Evolutionary conservation across 805 yeast genomes (phyloP), one percentile per base, ranked within the genome.

Genomic region (Barnettozyma populi): DNA sequence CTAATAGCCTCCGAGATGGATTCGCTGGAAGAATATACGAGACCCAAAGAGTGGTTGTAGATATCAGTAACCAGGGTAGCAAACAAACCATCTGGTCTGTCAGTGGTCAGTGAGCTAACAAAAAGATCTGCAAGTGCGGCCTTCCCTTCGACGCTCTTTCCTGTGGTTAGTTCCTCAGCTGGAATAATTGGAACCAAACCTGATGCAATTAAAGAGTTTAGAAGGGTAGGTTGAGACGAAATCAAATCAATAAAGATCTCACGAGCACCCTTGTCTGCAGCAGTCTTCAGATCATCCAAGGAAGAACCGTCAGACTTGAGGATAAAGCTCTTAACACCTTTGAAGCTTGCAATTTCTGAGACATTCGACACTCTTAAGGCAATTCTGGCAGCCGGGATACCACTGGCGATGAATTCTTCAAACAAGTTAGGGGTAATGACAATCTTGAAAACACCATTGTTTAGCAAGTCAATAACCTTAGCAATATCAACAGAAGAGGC

Each of bases 1-100:
- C 79, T 79, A 56, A 94, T 78, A 11, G 98, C 94, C 58, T 86
- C 90, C 39, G 76, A 68, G 59, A 94, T 80, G 31, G 96, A 87
- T 57, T 85, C 90, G 37, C 68, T 68, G 0, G 96, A 88, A 0
- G 98, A 92, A 69, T 90, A 94, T 9, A 92, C 97, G 25, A 92
- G 74, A 5, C 99, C 99, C 45, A 94, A 72, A 1, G 90, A 81
- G 48, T 82, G 83, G 49, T 86, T 82, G 47, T 81, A 71, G 32
- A 64, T 56, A 55, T 85, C 89, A 18, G 82, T 79, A 37, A 94
- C 95, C 46, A 94, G 71, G 1, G 99, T 88, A 11, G 97, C 78
- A 69, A 69, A 90, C 38, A 92, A 74, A 0, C 90, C 92, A 65
- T 94, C 99, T 5, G 75, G 70, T 60, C 99, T 82, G 65, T 94